Percentiles rank a stretch among this genome's conserved stretches.
Evolutionary conservation across 768 basidiomycete genomes (phyloP).

Genomic region (Clitopilus passeckerianus): DNA sequence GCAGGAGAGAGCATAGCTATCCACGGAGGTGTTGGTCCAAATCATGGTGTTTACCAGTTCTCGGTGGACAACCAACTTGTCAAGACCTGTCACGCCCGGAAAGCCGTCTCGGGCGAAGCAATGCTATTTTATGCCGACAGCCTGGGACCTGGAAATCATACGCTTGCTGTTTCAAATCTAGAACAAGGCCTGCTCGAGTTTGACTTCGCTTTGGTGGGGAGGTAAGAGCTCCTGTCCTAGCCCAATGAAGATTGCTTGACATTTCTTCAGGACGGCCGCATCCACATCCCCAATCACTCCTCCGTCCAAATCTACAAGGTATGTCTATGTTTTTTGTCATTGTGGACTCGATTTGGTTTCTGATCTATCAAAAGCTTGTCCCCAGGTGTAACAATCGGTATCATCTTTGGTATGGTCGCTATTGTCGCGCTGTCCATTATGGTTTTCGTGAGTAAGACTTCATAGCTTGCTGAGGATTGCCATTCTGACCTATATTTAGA

Average conservation of each 20-base stretch:
- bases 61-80: constrained; percentile 16
- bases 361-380: not conserved
- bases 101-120: constrained; percentile 8
- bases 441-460: constrained; percentile 11
- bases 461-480: no score
- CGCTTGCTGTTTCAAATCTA: constrained; percentile 24
- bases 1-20: constrained; percentile 22
- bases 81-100: constrained; percentile 12
- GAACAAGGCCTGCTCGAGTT: constrained; percentile 19
- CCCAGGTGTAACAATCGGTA: constrained; percentile 6
- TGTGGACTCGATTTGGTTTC: not conserved
- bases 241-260: not conserved
- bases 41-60: constrained; percentile 14
- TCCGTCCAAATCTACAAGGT: not conserved
- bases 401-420: constrained; percentile 9
- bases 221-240: not conserved
- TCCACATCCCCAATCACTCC: not conserved
- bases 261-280: not conserved
- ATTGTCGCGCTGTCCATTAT: constrained; percentile 7
- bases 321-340: not conserved
- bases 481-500: constrained; percentile 6
- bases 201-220: constrained; percentile 24
- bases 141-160: constrained; percentile 20
- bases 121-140: constrained; percentile 18
- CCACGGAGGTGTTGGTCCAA: constrained; percentile 28